Conservation (phyloP, 805 yeast genomes). For the Saccharomycopsis sp. region DNA sequence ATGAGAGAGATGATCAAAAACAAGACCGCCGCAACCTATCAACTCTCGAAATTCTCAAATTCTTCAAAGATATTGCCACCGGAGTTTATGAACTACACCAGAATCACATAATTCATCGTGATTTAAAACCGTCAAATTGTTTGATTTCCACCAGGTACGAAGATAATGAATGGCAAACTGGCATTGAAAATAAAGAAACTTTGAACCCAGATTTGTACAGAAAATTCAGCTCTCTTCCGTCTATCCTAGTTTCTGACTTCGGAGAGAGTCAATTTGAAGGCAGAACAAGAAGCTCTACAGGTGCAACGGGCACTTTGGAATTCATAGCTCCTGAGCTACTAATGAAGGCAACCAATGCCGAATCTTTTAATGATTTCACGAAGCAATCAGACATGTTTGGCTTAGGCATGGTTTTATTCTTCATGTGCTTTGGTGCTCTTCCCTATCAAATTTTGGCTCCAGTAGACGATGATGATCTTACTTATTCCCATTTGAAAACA, state of each 20-base stretch:
- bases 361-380: slow-evolving; percentile 47
- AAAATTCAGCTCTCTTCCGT: slow-evolving; percentile 37
- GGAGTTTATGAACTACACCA: slow-evolving; percentile 69
- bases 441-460: slow-evolving; percentile 41
- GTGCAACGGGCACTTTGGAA: slow-evolving; percentile 82
- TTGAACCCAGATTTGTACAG: slow-evolving; percentile 5
- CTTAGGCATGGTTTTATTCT: slow-evolving; percentile 74
- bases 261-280: slow-evolving; percentile 83
- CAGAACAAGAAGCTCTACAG: slow-evolving; percentile 55
- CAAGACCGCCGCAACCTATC: slow-evolving; percentile 29
- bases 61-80: slow-evolving; percentile 55
- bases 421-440: slow-evolving; percentile 57
- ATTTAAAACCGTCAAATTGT: slow-evolving; percentile 84
- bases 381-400: slow-evolving; percentile 74
- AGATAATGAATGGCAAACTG: slow-evolving; percentile 21
- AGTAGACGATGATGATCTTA: slow-evolving; percentile 23
- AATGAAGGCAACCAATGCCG: no score
- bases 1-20: not conserved
- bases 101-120: slow-evolving; percentile 76
- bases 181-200: slow-evolving; percentile 17
- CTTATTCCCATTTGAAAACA: slow-evolving; percentile 28
- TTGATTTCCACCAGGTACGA: slow-evolving; percentile 33
- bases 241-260: slow-evolving; percentile 75
- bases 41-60: slow-evolving; percentile 54
- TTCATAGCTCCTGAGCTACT: slow-evolving; percentile 82